Conservation (phyloP, 257 asterid species). For the Handroanthus guayacan region DNA sequence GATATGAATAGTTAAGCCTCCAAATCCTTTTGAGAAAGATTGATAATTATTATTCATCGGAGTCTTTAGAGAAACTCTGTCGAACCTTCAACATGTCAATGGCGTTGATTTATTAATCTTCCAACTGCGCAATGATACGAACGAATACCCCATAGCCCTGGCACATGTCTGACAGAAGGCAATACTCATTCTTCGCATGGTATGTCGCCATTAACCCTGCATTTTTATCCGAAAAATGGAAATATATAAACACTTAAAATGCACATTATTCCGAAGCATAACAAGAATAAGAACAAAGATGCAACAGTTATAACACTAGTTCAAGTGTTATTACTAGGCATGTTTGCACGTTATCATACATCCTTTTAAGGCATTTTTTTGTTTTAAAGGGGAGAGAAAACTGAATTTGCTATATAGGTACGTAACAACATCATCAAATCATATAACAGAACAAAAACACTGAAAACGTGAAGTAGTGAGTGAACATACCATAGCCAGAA, state of each 20-base stretch:
- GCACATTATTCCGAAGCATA: not conserved
- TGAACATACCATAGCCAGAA: constrained; percentile 79
- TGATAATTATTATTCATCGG: too few species aligned
- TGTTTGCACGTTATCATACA: not conserved
- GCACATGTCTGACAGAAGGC: constrained; percentile 93
- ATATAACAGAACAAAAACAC: not conserved
- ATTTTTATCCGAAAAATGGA: not conserved
- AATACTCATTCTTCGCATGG: constrained; percentile 95
- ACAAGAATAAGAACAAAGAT: not conserved
- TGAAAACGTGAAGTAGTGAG: constrained; percentile 24
- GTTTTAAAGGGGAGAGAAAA: not conserved
- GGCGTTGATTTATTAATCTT: constrained; percentile 48
- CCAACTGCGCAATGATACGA: constrained; percentile 78
- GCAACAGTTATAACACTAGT: not conserved
- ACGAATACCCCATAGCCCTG: constrained; percentile 86
- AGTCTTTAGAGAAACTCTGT: too few species aligned
- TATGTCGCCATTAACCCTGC: constrained; percentile 97
- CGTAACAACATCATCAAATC: not conserved
- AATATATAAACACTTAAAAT: not conserved
- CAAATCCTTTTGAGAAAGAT: too few species aligned
- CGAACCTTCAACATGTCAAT: too few species aligned
- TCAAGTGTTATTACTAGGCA: not conserved
- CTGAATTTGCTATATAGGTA: not conserved
- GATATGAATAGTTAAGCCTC: too few species aligned
- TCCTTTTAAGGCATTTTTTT: not conserved